These are phyloP conservation scores for Sphagnum contortum DNA, from an alignment of 225 moss, liverwort and hornwort species.

Conservation along the genomic window DNA sequence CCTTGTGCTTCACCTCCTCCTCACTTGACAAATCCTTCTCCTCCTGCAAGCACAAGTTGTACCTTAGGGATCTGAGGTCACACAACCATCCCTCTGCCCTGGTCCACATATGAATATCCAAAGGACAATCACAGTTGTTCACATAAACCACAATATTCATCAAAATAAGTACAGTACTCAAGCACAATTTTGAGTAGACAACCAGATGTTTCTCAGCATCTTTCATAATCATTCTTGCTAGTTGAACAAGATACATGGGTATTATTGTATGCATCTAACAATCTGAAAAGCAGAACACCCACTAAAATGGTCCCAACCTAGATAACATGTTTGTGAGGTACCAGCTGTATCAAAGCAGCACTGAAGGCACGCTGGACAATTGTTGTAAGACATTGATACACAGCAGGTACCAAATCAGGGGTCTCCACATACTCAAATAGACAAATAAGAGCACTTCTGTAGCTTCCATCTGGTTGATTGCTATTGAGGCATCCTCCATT, in stretches of 20 bases:
- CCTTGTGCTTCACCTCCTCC: slow-evolving; percentile 52
- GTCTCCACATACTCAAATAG: slow-evolving; percentile 76
- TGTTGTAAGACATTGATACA: slow-evolving; percentile 59
- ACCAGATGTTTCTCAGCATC: no score
- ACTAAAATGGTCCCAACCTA: no score
- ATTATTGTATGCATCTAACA: no score
- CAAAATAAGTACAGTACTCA: no score
- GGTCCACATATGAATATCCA: no score
- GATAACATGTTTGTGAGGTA: slow-evolving; percentile 9
- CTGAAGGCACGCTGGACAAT: slow-evolving; percentile 28
- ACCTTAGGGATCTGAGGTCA: background rate
- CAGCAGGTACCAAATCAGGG: slow-evolving; percentile 42
- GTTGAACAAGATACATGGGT: no score
- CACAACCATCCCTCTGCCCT: background rate
- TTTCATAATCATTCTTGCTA: no score
- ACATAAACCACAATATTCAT: no score
- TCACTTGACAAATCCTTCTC: slow-evolving; percentile 48
- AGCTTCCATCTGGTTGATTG: slow-evolving; percentile 11
- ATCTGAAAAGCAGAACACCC: no score
- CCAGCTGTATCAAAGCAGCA: slow-evolving; percentile 66
- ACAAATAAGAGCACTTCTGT: slow-evolving; percentile 51
- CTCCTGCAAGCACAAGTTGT: slow-evolving; percentile 14
- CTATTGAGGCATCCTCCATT: slow-evolving; percentile 51
- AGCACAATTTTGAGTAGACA: no score
- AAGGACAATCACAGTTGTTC: no score